Evolutionary conservation across 2,329 filamentous ascomycete genomes (phyloP), one percentile per base, ranked within the genome.

Genomic region (Sclerotinia minor): DNA sequence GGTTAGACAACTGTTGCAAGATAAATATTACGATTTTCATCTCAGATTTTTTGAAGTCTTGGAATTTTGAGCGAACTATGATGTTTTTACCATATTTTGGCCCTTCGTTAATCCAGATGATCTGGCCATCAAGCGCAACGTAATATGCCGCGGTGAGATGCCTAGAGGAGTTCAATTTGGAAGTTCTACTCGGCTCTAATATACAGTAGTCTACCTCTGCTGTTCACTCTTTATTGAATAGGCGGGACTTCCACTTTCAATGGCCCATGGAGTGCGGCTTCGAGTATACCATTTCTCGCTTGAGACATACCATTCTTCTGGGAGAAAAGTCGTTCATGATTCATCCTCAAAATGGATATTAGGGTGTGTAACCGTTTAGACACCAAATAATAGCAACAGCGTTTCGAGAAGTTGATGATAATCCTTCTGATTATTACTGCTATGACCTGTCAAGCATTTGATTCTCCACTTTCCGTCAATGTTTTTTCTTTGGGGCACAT

Each of bases 1-100:
- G 58, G 45, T 61, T 63, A 63, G 59, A 63, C n/a, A 38, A 32
- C 45, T 63, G 45, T 63, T 26, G 45, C 59, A 32, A 63, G n/a
- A 50, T 50, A 50, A 41, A 38, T 6, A 17, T n/a, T 38, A 50
- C 50, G 45, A 13, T 61, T 35, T 60, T 19, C 44, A 35, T 35
- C 19, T 13, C 59, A 21, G n/a, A 15, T 24, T 61, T 15, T 55
- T 38, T 24, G 32, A 15, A n/a, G n/a, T 8, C 59, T 11, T 61
- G 8, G 32, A 61, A 24, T 2, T 8, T 38, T 13, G 2, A 49
- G 24, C 15, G 44, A 35, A 55, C 32, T 38, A 15, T 19, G 6
- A n/a, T n/a, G 9, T 15, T 55, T 21, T 21, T 55, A 38, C 5
- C 32, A 11, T n/a, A 38, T 55, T 41, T 41, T 41, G 38, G 3